Evolutionary conservation across 139 green algal genomes (phyloP).

Genomic region (Volvox africanus): DNA sequence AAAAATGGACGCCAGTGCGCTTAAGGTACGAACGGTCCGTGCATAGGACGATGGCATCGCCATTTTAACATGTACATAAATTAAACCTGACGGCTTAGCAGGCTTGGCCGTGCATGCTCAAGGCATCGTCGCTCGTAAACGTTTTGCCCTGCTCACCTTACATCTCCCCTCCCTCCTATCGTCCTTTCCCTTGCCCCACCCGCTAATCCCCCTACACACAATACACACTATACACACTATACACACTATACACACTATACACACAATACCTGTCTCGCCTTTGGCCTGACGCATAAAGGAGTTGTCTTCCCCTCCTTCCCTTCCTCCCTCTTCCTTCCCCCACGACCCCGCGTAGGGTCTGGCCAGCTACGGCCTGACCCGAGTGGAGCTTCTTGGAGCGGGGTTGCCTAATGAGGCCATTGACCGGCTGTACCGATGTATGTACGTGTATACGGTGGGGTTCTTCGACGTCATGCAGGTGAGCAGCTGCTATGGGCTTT

Average conservation of each 20-base stretch:
- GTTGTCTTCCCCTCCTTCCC: not conserved
- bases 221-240: not conserved
- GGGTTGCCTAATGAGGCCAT: constrained; percentile 58
- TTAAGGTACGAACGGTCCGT: constrained; percentile 35
- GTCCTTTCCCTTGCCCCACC: not conserved
- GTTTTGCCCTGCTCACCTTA: too few relatives aligned
- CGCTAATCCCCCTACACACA: not conserved
- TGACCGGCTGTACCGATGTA: constrained; percentile 64
- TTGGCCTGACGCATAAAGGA: too few relatives aligned
- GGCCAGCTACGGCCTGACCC: constrained; percentile 52
- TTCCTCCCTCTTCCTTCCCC: not conserved
- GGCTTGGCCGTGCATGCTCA: not conserved
- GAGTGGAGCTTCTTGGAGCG: constrained; percentile 58
- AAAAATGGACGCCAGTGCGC: constrained; percentile 37
- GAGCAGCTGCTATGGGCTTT: not conserved
- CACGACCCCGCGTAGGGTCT: constrained; percentile 27
- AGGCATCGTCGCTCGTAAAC: not conserved
- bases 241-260: too few relatives aligned
- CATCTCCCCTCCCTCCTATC: not conserved
- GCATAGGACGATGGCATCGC: too few relatives aligned
- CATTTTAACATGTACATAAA: not conserved
- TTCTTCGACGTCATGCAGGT: constrained; percentile 73
- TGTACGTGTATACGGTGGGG: constrained; percentile 75
- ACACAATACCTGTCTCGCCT: too few relatives aligned
- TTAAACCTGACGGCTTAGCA: not conserved